Evolutionary conservation across 148 eudicot species (phyloP), one percentile per base, ranked within the genome.

Genomic region (Camellia granthamiana): DNA sequence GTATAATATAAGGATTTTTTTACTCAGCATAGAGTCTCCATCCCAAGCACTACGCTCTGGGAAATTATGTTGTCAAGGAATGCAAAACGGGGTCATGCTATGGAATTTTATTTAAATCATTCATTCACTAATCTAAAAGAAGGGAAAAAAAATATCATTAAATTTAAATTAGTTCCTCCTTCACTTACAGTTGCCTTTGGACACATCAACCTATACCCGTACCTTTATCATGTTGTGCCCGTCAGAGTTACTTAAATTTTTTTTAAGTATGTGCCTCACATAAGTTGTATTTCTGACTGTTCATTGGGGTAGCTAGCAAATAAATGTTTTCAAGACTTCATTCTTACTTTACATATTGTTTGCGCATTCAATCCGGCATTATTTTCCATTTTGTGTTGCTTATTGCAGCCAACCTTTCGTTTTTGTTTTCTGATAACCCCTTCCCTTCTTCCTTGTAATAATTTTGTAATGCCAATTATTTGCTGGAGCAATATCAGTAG

Each of bases 341-440:
- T 2, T 55, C 13, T 55, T 6, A 12, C 58, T 55, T 8, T 8
- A n/a, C 54, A 47, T 46, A 23, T 60, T 46, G 74, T 70, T 70
- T 70, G 72, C 44, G 74, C 74, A n/a, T 46, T 18, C 74, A 44
- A 70, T 70, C 74, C 56, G 46, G 12, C 15, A 18, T 51, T 70
- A 5, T 42, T 4, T 49, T 41, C 51, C 49, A 14, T 15, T 68
- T 42, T 47, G 49, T 68, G 51, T 68, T 69, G 72, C 49, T 69
- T 41, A 69, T 43, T 69, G 49, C 72, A 43, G 7, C 23, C 43
- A 43, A 69, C 52, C 52, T 0, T 49, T 7, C 3, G 5, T 4
- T 49, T 49, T 7, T 7, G 5, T 7, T 43, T 19, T 69, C 42
- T 13, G 38, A 46, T 41, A 47, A 44, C 18, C 71, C 12, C 19